These are phyloP conservation scores for Glycine latifolia DNA, from an alignment of 306 rosid genomes.

Conservation along the genomic window DNA sequence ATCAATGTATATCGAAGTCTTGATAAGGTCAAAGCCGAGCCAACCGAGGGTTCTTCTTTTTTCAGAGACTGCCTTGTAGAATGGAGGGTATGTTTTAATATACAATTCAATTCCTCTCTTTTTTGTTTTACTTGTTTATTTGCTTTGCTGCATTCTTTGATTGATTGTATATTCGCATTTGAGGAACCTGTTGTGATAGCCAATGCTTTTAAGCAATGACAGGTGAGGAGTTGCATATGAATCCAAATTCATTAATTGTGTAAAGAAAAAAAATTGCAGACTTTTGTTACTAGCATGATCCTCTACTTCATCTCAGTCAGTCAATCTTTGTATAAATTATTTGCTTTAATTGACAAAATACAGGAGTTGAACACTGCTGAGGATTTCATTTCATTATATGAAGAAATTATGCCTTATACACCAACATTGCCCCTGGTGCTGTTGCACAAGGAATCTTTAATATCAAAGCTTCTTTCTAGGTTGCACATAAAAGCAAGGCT, in stretches of 20 bases:
- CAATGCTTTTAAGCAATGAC: neutral
- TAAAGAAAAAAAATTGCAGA: neutral
- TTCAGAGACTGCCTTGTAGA: conserved; percentile 85
- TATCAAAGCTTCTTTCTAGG: conserved; percentile 71
- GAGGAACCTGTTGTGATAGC: neutral
- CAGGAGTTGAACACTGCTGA: conserved; percentile 92
- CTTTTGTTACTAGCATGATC: neutral
- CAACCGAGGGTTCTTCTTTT: conserved; percentile 83
- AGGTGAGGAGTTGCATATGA: neutral
- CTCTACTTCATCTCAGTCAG: neutral
- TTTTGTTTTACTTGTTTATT: neutral
- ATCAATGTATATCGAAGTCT: conserved; percentile 78
- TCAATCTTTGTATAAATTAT: conserved; percentile 10
- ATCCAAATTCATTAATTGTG: neutral
- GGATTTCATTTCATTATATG: conserved; percentile 85
- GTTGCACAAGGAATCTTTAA: conserved; percentile 75
- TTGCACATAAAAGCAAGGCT: conserved; percentile 81
- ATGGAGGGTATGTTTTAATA: conserved; percentile 74
- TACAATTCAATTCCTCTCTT: conserved; percentile 1
- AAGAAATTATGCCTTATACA: conserved; percentile 68
- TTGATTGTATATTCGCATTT: neutral
- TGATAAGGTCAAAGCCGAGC: conserved; percentile 69
- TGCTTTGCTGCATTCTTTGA: neutral
- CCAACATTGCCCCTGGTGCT: conserved; percentile 80
- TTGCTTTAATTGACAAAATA: conserved; percentile 19